Conservation (phyloP, 2,329 filamentous ascomycete genomes). For the Septoria linicola region DNA sequence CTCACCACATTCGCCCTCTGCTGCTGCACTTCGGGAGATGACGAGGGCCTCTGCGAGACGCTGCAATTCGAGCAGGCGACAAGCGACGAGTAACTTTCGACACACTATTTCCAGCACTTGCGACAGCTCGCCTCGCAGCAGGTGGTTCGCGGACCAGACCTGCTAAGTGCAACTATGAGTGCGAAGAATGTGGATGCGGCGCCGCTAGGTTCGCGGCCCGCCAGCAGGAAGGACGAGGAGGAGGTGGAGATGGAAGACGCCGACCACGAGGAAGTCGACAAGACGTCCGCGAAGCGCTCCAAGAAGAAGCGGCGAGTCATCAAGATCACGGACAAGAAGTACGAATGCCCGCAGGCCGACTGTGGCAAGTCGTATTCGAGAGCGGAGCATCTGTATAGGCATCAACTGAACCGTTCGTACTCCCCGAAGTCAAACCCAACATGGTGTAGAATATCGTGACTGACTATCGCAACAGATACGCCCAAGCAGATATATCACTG, state of each 20-base stretch:
- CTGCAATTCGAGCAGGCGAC: constrained; percentile 23
- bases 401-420: constrained; percentile 84
- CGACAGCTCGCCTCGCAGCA: constrained; percentile 4
- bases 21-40: constrained; percentile 21
- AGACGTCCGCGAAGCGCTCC: constrained; percentile 26
- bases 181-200: constrained; percentile 12
- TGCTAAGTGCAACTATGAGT: constrained; percentile 14
- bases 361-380: constrained; percentile 96
- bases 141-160: background rate
- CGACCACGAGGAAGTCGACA: constrained; percentile 31
- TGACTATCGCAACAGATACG: constrained; percentile 59
- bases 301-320: constrained; percentile 38
- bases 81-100: constrained; percentile 19
- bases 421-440: constrained; percentile 3
- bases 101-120: constrained; percentile 9
- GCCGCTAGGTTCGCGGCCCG: constrained; percentile 19
- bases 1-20: constrained; percentile 3
- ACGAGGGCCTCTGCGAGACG: constrained; percentile 13
- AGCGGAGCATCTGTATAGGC: constrained; percentile 93
- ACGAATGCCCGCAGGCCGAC: constrained; percentile 71
- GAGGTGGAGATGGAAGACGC: constrained; percentile 27
- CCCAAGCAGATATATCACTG: constrained; percentile 95
- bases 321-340: constrained; percentile 61
- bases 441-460: background rate
- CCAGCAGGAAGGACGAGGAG: constrained; percentile 17